Evolutionary conservation across 352 stramenopile species (phyloP), one percentile per base, ranked within the genome.

Genomic region (Phytophthora pluvialis): DNA sequence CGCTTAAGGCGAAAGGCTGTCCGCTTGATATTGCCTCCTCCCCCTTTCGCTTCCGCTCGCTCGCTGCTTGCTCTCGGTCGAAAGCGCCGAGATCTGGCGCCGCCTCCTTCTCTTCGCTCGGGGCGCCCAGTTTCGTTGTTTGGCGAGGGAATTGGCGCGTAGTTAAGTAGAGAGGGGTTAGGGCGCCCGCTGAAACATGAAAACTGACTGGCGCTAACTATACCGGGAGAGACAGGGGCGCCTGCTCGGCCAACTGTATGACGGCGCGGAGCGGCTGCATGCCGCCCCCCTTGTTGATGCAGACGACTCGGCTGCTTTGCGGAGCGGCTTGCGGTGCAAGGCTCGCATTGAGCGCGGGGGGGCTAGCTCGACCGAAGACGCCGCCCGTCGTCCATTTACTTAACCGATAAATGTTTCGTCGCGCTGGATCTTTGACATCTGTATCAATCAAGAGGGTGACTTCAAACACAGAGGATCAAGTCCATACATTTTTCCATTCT

Each of bases 101-200:
- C 46, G 47, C 39, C 42, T 45, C 44, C 53, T 55, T 36, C 33
- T 60, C 48, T 35, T 56, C 33, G 15, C 42, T 32, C 25, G 16
- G 16, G 10, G 13, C 21, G 29, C 39, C 46, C 54, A 57, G 55
- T 59, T 70, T 60, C 38, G 51, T 61, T 66, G 53, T 69, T 65
- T 60, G 40, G 47, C 9, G 12, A 38, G 39, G 44, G 42, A 54
- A 61, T 47, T 36, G 38, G 25, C 10, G 25, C 16, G 25, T 50
- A 32, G 60, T 62, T 39, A 54, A 52, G 18, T 16, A 46, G 55
- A 18, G 39, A 12, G 33, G 52, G 67, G 38, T 2, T 70, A 68
- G 66, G 66, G 52, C 7, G 12, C 11, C 9, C n/a, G 42, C 43
- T 72, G 54, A 75, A 72, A 72, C 54, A 64, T 67, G 55, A 64